phyloP scores from a whole-genome alignment of 1,284 basidiomycete species.

The Earliella scabrosa region DNA sequence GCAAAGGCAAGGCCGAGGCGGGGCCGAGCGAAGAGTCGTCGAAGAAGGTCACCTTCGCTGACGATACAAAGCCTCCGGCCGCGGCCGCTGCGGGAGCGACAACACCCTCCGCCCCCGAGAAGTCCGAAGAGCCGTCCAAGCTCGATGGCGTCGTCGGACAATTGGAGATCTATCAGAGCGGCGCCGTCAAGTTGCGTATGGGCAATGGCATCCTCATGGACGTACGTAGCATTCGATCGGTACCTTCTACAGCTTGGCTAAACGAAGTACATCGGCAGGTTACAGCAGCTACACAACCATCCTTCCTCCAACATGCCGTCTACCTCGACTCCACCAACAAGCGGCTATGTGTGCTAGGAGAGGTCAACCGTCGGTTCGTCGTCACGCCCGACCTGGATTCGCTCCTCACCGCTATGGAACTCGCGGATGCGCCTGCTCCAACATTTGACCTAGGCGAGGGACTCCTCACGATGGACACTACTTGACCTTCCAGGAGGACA shows the following conservation, averaged over 20 bases:
- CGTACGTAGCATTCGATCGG: conserved; percentile 50
- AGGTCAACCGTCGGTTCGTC: conserved; percentile 85
- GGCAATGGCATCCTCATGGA: conserved; percentile 82
- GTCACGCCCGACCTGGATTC: conserved; percentile 86
- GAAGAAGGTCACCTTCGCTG: conserved; percentile 62
- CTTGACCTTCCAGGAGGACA: no score
- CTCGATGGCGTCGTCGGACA: conserved; percentile 83
- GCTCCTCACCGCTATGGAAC: conserved; percentile 73
- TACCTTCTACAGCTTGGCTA: neutral
- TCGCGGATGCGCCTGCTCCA: conserved; percentile 44
- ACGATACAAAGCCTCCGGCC: conserved; percentile 54
- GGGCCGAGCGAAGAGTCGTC: conserved; percentile 28
- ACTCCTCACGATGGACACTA: conserved; percentile 63
- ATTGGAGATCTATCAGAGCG: conserved; percentile 83
- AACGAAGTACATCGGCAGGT: conserved; percentile 53
- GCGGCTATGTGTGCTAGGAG: conserved; percentile 76
- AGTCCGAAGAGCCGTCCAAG: conserved; percentile 39
- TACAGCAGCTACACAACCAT: conserved; percentile 81
- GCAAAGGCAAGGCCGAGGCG: conserved; percentile 38
- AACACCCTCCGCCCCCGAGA: conserved; percentile 27
- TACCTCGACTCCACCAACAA: conserved; percentile 68
- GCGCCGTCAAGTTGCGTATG: conserved; percentile 86
- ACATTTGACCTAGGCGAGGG: conserved; percentile 45
- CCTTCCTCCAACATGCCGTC: conserved; percentile 90
- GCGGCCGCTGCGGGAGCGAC: conserved; percentile 30